Percentiles rank a stretch among this genome's conserved stretches.
Evolutionary conservation across 441 rosid species (phyloP).

Genomic region (Arabidopsis lyrata): DNA sequence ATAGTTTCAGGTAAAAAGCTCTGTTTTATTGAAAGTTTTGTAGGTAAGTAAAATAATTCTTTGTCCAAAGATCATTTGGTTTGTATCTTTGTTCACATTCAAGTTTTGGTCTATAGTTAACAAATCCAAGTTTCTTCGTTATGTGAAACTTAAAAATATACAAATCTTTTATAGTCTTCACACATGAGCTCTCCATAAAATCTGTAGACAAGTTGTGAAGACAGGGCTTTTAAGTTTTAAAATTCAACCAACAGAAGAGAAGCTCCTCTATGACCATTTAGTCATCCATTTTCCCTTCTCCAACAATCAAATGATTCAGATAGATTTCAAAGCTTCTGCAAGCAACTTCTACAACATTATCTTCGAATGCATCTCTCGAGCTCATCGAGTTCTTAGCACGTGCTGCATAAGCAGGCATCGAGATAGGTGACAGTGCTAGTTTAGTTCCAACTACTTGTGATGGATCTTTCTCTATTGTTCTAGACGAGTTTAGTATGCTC

Average conservation of each 20-base stretch:
- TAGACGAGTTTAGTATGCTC: no score
- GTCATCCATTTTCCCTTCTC: slow-evolving; percentile 73
- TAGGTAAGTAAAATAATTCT: background rate
- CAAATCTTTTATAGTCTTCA: slow-evolving; percentile 28
- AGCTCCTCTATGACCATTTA: slow-evolving; percentile 78
- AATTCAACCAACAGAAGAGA: slow-evolving; percentile 49
- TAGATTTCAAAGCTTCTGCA: slow-evolving; percentile 83
- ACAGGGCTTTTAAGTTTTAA: slow-evolving; percentile 63
- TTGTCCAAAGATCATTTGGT: slow-evolving; percentile 17
- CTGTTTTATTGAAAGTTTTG: slow-evolving; percentile 1
- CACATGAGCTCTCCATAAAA: slow-evolving; percentile 69
- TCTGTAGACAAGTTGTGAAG: slow-evolving; percentile 68
- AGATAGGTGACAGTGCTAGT: background rate
- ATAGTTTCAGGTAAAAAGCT: slow-evolving; percentile 18
- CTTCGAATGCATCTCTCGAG: slow-evolving; percentile 34
- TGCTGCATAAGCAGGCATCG: background rate
- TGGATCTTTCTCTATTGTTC: background rate
- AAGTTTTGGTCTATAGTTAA: slow-evolving; percentile 20
- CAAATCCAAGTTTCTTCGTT: slow-evolving; percentile 19
- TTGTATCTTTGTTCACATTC: slow-evolving; percentile 25
- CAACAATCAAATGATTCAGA: slow-evolving; percentile 75
- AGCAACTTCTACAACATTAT: slow-evolving; percentile 61
- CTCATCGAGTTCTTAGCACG: slow-evolving; percentile 31
- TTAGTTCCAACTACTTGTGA: background rate
- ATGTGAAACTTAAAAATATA: background rate